These are phyloP conservation scores for Chrysosporium keratinophilum DNA, from an alignment of 2,329 filamentous ascomycete genomes.

Conservation along the genomic window DNA sequence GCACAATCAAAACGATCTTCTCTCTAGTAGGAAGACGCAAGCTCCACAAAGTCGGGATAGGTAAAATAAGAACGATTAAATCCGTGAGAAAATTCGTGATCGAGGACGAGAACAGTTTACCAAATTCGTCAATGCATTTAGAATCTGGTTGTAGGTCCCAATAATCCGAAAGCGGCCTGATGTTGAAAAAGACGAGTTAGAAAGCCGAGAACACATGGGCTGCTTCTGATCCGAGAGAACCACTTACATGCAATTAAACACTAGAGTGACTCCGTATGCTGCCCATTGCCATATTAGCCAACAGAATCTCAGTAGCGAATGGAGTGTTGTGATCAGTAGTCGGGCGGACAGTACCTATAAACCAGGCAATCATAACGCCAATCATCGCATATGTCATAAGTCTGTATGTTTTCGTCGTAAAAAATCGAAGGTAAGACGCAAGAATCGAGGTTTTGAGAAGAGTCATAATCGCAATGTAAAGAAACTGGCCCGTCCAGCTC, in stretches of 20 bases:
- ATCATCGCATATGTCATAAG: slow-evolving; percentile 12
- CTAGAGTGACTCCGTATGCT: slow-evolving; percentile 15
- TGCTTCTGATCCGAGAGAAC: not conserved
- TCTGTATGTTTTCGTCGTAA: slow-evolving; percentile 9
- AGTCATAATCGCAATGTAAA: slow-evolving; percentile 15
- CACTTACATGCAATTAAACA: slow-evolving; percentile 16
- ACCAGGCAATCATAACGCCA: slow-evolving; percentile 15
- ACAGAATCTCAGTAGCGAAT: not conserved
- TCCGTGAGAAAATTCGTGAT: slow-evolving; percentile 18
- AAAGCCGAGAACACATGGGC: not conserved
- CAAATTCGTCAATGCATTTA: slow-evolving; percentile 14
- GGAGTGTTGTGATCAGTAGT: not conserved
- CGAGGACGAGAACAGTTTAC: slow-evolving; percentile 11
- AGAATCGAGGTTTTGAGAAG: slow-evolving; percentile 17
- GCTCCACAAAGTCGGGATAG: slow-evolving; percentile 18
- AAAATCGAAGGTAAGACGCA: slow-evolving; percentile 16
- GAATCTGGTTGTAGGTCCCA: slow-evolving; percentile 9
- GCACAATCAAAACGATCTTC: slow-evolving; percentile 12
- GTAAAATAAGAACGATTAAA: slow-evolving; percentile 14
- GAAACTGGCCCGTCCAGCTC: slow-evolving; percentile 15
- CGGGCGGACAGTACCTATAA: slow-evolving; percentile 8
- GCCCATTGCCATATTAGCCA: not conserved
- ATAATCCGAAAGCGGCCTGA: slow-evolving; percentile 15
- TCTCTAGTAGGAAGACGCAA: slow-evolving; percentile 15
- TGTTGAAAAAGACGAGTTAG: not conserved